phyloP scores from a whole-genome alignment of 1,284 basidiomycete species.

The Trichosporon sp. region DNA sequence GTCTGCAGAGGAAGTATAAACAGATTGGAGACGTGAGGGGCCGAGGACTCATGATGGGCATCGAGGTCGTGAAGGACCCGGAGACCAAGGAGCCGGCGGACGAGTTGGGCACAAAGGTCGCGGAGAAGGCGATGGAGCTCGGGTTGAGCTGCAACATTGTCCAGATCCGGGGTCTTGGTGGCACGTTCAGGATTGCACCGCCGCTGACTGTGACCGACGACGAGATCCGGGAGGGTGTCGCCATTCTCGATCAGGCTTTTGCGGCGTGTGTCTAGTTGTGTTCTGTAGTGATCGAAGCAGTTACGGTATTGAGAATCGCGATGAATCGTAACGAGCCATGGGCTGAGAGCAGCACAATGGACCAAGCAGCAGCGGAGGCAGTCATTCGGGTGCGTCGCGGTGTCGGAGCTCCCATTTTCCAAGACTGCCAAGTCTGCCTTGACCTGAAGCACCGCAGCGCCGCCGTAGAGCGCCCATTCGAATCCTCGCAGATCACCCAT shows the following conservation, averaged over 20 bases:
- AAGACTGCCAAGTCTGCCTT: no score
- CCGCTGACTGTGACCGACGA: slow-evolving; percentile 65
- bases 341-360: no score
- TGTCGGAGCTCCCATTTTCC: no score
- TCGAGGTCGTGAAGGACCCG: slow-evolving; percentile 69
- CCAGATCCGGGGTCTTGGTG: slow-evolving; percentile 58
- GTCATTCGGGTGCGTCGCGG: no score
- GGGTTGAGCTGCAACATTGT: slow-evolving; percentile 66
- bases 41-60: slow-evolving; percentile 73
- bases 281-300: no score
- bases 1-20: slow-evolving; percentile 58
- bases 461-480: no score
- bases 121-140: slow-evolving; percentile 73
- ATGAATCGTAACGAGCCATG: no score
- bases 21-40: slow-evolving; percentile 76
- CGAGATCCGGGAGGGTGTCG: slow-evolving; percentile 63
- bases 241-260: slow-evolving; percentile 64
- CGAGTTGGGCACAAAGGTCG: slow-evolving; percentile 49
- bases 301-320: no score
- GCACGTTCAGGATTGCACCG: slow-evolving; percentile 63
- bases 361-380: no score
- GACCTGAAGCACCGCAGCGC: no score
- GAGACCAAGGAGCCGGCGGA: slow-evolving; percentile 44
- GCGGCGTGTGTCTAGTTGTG: slow-evolving; percentile 11
- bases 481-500: no score